phyloP scores from a whole-genome alignment of 2,329 filamentous ascomycete genomes.

The Aureobasidium sp. region DNA sequence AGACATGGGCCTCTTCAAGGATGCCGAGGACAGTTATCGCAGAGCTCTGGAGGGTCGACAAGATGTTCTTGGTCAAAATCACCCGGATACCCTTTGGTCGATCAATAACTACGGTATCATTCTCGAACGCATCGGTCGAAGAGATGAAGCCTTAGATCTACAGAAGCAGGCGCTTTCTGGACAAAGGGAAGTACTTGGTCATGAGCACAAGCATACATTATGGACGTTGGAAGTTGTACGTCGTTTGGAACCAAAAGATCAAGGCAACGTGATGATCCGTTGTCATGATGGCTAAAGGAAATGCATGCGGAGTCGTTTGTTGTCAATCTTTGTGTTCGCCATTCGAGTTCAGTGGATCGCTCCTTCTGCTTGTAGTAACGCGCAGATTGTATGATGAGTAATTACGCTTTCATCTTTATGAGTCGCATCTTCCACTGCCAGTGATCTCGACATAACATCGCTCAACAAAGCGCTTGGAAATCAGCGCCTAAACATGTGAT shows the following conservation, averaged over 20 bases:
- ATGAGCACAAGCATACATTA: neutral
- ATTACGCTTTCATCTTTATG: too few relatives aligned
- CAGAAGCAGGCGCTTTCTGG: neutral
- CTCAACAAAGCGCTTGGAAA: too few relatives aligned
- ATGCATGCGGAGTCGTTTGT: too few relatives aligned
- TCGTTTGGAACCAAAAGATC: neutral
- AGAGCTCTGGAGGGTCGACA: neutral
- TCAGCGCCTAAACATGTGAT: too few relatives aligned
- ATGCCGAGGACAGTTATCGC: neutral
- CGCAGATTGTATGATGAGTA: too few relatives aligned
- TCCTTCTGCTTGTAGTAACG: too few relatives aligned
- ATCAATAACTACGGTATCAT: neutral
- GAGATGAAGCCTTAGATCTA: neutral
- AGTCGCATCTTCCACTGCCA: too few relatives aligned
- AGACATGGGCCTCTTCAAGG: neutral
- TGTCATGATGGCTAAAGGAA: too few relatives aligned
- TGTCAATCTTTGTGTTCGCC: too few relatives aligned
- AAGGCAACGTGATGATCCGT: neutral
- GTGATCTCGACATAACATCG: too few relatives aligned
- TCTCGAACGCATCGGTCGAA: neutral
- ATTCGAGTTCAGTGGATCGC: too few relatives aligned
- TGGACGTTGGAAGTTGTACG: neutral
- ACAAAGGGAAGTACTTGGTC: neutral
- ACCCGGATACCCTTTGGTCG: neutral
- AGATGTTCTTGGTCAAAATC: neutral